Conservation (phyloP, 495 filamentous ascomycete genomes). For the Penicillium riverlandense region DNA sequence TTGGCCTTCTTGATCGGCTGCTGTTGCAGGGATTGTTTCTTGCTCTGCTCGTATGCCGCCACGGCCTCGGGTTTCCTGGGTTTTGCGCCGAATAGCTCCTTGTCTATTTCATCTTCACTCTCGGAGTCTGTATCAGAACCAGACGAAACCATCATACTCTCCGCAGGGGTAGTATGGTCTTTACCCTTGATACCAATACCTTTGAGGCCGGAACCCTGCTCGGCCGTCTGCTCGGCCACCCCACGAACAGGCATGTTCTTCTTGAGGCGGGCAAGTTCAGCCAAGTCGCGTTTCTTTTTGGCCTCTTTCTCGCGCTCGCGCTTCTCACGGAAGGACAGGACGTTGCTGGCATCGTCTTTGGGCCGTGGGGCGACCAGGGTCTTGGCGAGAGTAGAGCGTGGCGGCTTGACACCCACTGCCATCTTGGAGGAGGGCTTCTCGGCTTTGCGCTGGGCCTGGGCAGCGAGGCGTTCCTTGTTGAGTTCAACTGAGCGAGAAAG, state of each 20-base stretch:
- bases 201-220: slow-evolving; percentile 71
- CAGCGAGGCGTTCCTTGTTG: slow-evolving; percentile 35
- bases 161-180: slow-evolving; percentile 61
- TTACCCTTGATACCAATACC: slow-evolving; percentile 75
- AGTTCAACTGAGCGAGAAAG: slow-evolving; percentile 42
- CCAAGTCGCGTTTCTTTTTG: slow-evolving; percentile 62
- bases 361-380: slow-evolving; percentile 17
- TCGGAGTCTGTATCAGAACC: slow-evolving; percentile 70
- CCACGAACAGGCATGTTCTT: slow-evolving; percentile 43
- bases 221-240: slow-evolving; percentile 50
- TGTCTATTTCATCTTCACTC: slow-evolving; percentile 58
- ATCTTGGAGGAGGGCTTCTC: slow-evolving; percentile 13
- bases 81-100: slow-evolving; percentile 51
- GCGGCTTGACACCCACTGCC: slow-evolving; percentile 3
- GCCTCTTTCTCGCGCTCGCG: slow-evolving; percentile 67
- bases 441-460: slow-evolving; percentile 29
- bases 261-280: slow-evolving; percentile 58
- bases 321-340: slow-evolving; percentile 55
- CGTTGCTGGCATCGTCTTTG: slow-evolving; percentile 26
- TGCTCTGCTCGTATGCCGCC: slow-evolving; percentile 47
- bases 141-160: slow-evolving; percentile 81
- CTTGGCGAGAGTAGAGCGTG: slow-evolving; percentile 17
- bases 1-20: slow-evolving; percentile 76
- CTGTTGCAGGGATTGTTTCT: slow-evolving; percentile 42
- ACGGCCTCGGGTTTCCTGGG: slow-evolving; percentile 39